Evolutionary conservation across 768 basidiomycete species (phyloP).

Genomic region (Hysterangium stoloniferum): DNA sequence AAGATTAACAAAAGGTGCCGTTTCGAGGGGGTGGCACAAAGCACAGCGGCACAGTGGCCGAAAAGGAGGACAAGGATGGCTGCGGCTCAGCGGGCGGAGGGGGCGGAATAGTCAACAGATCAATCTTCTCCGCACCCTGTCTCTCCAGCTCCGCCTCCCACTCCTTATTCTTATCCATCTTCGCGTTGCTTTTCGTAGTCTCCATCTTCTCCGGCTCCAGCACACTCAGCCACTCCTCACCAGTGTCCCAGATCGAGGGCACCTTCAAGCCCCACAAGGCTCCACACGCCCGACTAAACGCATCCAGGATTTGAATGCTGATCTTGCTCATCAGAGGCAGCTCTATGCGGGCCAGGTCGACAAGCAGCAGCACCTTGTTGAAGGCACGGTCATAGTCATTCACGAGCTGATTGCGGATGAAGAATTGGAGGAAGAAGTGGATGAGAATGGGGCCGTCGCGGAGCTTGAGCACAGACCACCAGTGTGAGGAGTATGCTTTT

Average conservation of each 20-base stretch:
- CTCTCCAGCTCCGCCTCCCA: conserved; percentile 13
- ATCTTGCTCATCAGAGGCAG: conserved; percentile 42
- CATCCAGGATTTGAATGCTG: conserved; percentile 40
- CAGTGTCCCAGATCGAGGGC: neutral
- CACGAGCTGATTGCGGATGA: conserved; percentile 49
- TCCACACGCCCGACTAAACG: conserved; percentile 41
- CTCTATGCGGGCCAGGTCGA: conserved; percentile 38
- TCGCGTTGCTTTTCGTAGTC: conserved; percentile 16
- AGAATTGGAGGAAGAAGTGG: conserved; percentile 51
- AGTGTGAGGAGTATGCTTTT: conserved; percentile 7
- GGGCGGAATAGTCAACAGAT: no score
- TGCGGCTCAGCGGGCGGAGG: no score
- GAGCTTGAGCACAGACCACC: conserved; percentile 43
- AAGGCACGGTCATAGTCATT: conserved; percentile 45
- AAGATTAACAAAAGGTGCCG: no score
- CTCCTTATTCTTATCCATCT: conserved; percentile 15
- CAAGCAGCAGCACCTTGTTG: conserved; percentile 37
- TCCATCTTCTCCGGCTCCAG: conserved; percentile 9
- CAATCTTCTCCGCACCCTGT: conserved; percentile 9
- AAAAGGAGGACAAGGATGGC: no score
- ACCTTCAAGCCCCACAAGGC: conserved; percentile 33
- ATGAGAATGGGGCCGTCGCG: conserved; percentile 45
- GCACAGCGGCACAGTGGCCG: no score
- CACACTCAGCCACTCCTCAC: conserved; percentile 17
- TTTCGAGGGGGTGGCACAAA: no score